A percentile compares a stretch with the other conserved stretches of the same genome.
phyloP scores from a whole-genome alignment of 1,284 basidiomycete species.

The Melampsora larici-populina region DNA sequence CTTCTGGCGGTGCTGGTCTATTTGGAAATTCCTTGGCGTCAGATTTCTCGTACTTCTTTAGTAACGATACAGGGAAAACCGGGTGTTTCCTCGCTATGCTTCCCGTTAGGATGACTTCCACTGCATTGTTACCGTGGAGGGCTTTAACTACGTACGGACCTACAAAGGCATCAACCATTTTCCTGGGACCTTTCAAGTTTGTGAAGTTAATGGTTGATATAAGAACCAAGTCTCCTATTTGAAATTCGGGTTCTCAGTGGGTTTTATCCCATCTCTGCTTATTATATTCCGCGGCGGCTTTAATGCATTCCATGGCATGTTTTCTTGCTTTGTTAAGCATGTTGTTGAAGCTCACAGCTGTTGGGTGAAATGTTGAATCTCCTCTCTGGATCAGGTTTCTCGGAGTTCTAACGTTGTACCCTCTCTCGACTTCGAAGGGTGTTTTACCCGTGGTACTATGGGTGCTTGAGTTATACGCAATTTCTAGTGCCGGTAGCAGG shows the following conservation, averaged over 20 bases:
- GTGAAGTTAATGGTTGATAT: no score
- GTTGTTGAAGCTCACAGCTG: no score
- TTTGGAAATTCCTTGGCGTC: no score
- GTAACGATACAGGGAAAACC: not conserved
- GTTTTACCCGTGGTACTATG: not conserved
- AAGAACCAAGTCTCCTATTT: no score
- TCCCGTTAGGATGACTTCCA: not conserved
- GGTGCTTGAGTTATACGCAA: not conserved
- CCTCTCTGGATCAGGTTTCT: no score
- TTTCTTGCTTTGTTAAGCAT: no score
- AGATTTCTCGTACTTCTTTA: not conserved
- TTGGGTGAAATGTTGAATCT: no score
- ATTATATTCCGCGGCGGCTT: not conserved
- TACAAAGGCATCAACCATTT: not conserved
- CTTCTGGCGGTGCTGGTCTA: no score
- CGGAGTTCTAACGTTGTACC: not conserved
- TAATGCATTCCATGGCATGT: no score
- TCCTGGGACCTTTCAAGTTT: not conserved
- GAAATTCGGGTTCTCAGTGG: no score
- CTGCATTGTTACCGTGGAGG: not conserved
- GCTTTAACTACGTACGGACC: not conserved
- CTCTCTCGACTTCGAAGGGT: conserved; percentile 8
- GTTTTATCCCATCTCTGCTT: not conserved
- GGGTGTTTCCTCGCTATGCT: not conserved
- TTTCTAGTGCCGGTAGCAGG: not conserved